Conservation (phyloP, 192 early-diverging fungal genomes). For the Haplosporangium gracile region DNA sequence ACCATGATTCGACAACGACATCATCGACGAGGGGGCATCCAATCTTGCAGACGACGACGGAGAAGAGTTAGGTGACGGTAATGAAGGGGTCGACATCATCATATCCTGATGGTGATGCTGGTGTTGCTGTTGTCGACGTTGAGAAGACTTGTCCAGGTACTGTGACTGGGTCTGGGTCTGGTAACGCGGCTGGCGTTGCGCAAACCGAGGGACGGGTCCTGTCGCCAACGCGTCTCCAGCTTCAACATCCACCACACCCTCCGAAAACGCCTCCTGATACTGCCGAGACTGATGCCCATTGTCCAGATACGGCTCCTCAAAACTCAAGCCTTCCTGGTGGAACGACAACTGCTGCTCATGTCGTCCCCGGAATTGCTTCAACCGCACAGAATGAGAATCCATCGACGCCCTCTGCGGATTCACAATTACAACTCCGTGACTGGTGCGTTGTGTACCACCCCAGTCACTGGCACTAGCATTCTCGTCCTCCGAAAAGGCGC, state of each 20-base stretch:
- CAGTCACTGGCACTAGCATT: constrained; percentile 10
- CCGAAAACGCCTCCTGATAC: constrained; percentile 11
- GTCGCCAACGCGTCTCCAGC: not conserved
- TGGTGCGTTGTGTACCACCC: not conserved
- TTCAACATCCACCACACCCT: constrained; percentile 1
- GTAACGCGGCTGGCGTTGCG: constrained; percentile 3
- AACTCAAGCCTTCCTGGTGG: constrained; percentile 16
- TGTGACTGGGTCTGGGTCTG: not conserved
- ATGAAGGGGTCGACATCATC: constrained; percentile 39
- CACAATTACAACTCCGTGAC: not conserved
- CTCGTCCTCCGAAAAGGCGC: constrained; percentile 38
- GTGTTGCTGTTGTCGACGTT: not conserved
- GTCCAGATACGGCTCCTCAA: not conserved
- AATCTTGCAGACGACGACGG: constrained; percentile 42
- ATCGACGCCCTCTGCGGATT: constrained; percentile 3
- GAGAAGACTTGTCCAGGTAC: not conserved
- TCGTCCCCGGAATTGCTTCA: constrained; percentile 17
- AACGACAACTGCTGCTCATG: constrained; percentile 25
- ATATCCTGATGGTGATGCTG: constrained; percentile 33
- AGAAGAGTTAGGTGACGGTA: constrained; percentile 45
- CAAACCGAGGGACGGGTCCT: constrained; percentile 6
- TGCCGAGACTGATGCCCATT: constrained; percentile 15
- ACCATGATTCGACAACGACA: constrained; percentile 21
- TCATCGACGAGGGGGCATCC: constrained; percentile 25
- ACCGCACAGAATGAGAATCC: not conserved